Conservation (phyloP, 805 yeast species). For the Sporopachydermia quercuum region DNA sequence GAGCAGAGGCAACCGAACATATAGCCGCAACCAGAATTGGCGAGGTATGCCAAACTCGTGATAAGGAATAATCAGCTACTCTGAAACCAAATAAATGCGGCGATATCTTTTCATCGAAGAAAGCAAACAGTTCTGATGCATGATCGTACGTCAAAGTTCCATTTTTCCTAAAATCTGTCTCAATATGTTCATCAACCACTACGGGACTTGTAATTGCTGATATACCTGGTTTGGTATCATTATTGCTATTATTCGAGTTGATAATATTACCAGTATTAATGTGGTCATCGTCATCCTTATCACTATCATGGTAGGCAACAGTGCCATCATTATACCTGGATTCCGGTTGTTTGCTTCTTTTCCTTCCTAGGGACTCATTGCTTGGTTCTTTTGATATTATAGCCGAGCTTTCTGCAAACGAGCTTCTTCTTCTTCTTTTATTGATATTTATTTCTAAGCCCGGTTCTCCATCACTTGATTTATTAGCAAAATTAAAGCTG, state of each 20-base stretch:
- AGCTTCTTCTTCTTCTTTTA: no score
- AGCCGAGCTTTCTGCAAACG: no score
- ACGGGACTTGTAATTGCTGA: background rate
- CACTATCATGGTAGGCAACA: background rate
- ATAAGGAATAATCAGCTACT: constrained; percentile 32
- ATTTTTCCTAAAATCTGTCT: constrained; percentile 19
- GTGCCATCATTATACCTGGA: no score
- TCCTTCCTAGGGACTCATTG: background rate
- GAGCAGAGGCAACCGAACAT: constrained; percentile 47
- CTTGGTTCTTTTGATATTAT: constrained; percentile 2
- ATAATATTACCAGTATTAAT: no score
- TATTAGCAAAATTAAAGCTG: background rate
- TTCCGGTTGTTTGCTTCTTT: background rate
- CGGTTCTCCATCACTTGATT: no score
- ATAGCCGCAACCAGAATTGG: constrained; percentile 46
- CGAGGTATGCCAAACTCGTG: constrained; percentile 35
- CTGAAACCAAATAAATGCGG: constrained; percentile 57
- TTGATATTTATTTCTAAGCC: no score
- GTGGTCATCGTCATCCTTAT: no score
- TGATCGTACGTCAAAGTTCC: constrained; percentile 23
- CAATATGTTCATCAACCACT: background rate
- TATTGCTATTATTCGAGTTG: no score
- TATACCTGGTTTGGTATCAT: no score
- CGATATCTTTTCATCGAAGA: constrained; percentile 39
- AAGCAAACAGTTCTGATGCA: constrained; percentile 29